These are phyloP conservation scores for Polychaeton citri DNA, from an alignment of 2,329 filamentous ascomycete species.

Conservation along the genomic window DNA sequence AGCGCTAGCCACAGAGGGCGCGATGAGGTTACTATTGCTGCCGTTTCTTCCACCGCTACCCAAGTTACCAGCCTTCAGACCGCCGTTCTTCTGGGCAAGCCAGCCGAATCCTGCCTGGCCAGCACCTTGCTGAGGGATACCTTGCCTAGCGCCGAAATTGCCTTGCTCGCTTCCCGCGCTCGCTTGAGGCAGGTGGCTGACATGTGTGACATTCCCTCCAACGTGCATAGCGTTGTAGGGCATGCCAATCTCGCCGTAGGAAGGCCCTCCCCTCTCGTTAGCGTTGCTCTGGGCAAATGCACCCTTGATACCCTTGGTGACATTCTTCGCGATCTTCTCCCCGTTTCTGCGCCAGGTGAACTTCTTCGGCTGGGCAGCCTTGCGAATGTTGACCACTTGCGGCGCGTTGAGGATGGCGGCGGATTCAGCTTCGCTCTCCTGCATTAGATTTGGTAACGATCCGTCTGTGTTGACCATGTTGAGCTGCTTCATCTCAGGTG, in stretches of 20 bases:
- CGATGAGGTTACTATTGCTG: slow-evolving; percentile 29
- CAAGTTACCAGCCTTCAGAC: slow-evolving; percentile 15
- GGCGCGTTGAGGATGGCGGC: slow-evolving; percentile 54
- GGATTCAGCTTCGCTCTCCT: slow-evolving; percentile 52
- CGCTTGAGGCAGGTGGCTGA: slow-evolving; percentile 9
- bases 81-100: slow-evolving; percentile 23
- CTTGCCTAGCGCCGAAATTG: slow-evolving; percentile 4
- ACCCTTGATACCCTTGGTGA: slow-evolving; percentile 86
- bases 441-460: slow-evolving; percentile 28
- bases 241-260: slow-evolving; percentile 17
- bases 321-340: slow-evolving; percentile 84
- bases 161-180: slow-evolving; percentile 18
- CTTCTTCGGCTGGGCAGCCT: slow-evolving; percentile 68
- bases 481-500: slow-evolving; percentile 29
- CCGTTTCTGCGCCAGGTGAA: slow-evolving; percentile 99
- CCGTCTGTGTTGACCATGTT: slow-evolving; percentile 18
- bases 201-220: slow-evolving; percentile 13
- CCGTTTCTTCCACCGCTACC: slow-evolving; percentile 28
- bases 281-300: slow-evolving; percentile 46
- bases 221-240: slow-evolving; percentile 20
- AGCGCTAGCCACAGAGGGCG: slow-evolving; percentile 11
- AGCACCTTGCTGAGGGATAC: slow-evolving; percentile 12
- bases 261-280: slow-evolving; percentile 6
- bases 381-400: slow-evolving; percentile 91
- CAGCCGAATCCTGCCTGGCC: slow-evolving; percentile 17